Conservation (phyloP, 208 protist genomes). For the Balamuthia mandrillaris region DNA sequence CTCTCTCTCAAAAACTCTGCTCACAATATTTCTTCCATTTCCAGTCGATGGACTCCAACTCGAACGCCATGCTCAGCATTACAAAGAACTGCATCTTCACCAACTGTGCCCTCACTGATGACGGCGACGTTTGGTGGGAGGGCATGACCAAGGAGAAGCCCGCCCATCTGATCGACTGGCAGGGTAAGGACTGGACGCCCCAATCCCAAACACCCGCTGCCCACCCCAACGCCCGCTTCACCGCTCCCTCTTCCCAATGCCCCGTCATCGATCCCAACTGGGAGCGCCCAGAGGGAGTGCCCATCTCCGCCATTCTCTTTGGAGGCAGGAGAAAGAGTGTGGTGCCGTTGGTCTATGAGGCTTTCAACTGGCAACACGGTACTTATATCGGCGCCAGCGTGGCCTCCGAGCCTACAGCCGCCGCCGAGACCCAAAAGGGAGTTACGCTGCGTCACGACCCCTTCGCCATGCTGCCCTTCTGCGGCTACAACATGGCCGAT, state of each 20-base stretch:
- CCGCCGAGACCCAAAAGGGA: constrained; percentile 63
- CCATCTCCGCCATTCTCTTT: constrained; percentile 77
- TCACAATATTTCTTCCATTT: no score
- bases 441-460: constrained; percentile 70
- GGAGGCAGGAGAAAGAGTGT: constrained; percentile 65
- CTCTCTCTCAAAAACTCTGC: no score
- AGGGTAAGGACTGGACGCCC: constrained; percentile 67
- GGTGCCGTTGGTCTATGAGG: constrained; percentile 73
- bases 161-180: constrained; percentile 63
- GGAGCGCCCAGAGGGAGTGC: constrained; percentile 69
- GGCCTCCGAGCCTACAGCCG: constrained; percentile 72
- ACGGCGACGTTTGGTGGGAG: constrained; percentile 82
- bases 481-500: constrained; percentile 81
- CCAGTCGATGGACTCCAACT: constrained; percentile 55
- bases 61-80: constrained; percentile 62
- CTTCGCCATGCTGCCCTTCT: constrained; percentile 81
- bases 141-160: constrained; percentile 68
- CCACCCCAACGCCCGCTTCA: constrained; percentile 78
- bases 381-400: constrained; percentile 70
- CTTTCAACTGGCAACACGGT: constrained; percentile 75
- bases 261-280: constrained; percentile 69
- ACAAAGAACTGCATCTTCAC: constrained; percentile 72
- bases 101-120: constrained; percentile 71
- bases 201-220: constrained; percentile 46
- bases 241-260: constrained; percentile 65